Percentiles rank a stretch among this genome's conserved stretches.
These are phyloP conservation scores for Globisporangium yorkense DNA, from an alignment of 352 stramenopile species.

Conservation along the genomic window DNA sequence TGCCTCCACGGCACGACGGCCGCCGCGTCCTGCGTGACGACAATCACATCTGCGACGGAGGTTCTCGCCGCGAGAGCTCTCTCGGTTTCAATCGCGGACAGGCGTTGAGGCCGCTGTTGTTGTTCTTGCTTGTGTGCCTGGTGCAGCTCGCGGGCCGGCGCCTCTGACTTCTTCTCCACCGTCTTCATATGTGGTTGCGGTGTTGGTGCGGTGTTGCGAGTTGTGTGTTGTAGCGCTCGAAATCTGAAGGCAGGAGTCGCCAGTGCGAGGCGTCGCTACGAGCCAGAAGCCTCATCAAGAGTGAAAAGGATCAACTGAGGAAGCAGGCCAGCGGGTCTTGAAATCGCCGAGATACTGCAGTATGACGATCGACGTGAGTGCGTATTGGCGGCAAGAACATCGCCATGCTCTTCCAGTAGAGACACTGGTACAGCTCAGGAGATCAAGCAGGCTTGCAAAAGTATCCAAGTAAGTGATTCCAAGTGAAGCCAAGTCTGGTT, in stretches of 20 bases:
- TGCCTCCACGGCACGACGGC: constrained; percentile 30
- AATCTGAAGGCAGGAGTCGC: background rate
- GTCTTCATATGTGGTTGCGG: background rate
- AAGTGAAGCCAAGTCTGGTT: no score
- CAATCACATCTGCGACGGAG: constrained; percentile 18
- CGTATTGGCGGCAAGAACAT: no score
- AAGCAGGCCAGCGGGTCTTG: no score
- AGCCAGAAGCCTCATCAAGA: background rate
- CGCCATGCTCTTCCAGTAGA: no score
- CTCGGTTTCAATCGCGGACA: background rate
- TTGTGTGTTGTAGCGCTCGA: no score
- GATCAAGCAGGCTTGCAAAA: no score
- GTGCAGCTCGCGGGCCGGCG: background rate
- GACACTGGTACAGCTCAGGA: no score
- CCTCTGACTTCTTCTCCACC: background rate
- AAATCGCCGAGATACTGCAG: no score
- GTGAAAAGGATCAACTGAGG: no score
- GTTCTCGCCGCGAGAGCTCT: constrained; percentile 1
- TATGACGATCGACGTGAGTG: no score
- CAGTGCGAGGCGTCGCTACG: background rate
- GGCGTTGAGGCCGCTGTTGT: background rate
- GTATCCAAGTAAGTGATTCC: no score
- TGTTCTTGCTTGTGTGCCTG: background rate
- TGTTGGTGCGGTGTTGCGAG: no score
- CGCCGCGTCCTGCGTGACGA: constrained; percentile 28